A percentile compares a stretch with the other conserved stretches of the same genome.
Evolutionary conservation across 352 stramenopile genomes (phyloP).

Genomic region (Pythium brassicae): DNA sequence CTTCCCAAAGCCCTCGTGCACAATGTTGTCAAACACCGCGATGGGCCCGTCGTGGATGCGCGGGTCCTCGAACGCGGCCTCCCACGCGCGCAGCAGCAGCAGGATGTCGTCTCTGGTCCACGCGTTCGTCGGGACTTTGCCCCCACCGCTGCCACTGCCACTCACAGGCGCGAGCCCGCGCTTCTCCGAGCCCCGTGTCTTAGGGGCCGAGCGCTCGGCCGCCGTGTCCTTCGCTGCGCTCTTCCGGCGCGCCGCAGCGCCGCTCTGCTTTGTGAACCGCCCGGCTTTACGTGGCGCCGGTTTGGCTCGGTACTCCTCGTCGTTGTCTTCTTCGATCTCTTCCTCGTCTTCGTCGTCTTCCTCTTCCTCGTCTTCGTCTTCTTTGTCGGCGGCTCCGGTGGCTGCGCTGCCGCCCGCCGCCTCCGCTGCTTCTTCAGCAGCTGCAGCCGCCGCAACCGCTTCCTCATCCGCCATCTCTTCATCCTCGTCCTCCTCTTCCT

Average conservation of each 20-base stretch:
- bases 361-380: not conserved
- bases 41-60: constrained; percentile 5
- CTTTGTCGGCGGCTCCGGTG: not conserved
- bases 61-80: constrained; percentile 8
- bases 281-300: not conserved
- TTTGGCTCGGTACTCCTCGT: constrained; percentile 1
- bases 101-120: constrained; percentile 12
- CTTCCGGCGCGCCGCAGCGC: not conserved
- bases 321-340: not conserved
- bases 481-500: not conserved
- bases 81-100: constrained; percentile 10
- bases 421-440: not conserved
- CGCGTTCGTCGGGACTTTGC: constrained; percentile 4
- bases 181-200: not conserved
- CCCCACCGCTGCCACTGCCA: not conserved
- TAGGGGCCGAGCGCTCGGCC: not conserved
- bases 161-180: not conserved
- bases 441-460: not conserved
- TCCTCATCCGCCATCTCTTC: not conserved
- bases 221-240: not conserved
- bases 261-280: not conserved
- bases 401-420: not conserved
- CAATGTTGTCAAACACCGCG: constrained; percentile 9
- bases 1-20: constrained; percentile 7
- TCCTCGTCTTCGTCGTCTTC: not conserved